A percentile compares a stretch with the other conserved stretches of the same genome.
Conservation (phyloP, 2,329 filamentous ascomycete genomes). For the Chaetothyriales sp. region DNA sequence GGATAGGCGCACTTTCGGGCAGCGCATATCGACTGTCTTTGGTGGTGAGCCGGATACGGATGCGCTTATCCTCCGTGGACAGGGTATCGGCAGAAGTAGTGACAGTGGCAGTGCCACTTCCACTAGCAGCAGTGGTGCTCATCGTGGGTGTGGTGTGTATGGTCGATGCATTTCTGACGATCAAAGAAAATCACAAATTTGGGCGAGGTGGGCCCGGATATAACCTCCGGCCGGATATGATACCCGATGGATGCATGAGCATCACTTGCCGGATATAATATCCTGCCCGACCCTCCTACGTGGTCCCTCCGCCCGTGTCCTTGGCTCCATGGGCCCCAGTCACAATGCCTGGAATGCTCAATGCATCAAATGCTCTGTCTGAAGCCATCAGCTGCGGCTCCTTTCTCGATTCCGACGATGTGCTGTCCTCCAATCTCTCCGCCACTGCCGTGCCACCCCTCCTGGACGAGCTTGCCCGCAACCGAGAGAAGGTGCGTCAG, state of each 20-base stretch:
- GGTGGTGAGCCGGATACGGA: conserved; percentile 40
- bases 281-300: not conserved
- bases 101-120: not conserved
- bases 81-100: not conserved
- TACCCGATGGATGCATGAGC: too few relatives aligned
- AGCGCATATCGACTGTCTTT: conserved; percentile 39
- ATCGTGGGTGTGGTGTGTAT: not conserved
- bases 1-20: conserved; percentile 39
- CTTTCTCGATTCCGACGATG: conserved; percentile 42
- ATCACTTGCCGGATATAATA: not conserved
- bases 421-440: conserved; percentile 39
- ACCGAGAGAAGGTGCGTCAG: conserved; percentile 35
- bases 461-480: conserved; percentile 36
- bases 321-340: not conserved
- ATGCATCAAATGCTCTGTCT: not conserved
- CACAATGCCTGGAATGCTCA: not conserved
- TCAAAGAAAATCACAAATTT: not conserved
- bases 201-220: not conserved
- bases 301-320: not conserved
- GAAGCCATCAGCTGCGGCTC: conserved; percentile 27
- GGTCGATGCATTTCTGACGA: not conserved
- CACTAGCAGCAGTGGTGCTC: not conserved
- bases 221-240: not conserved
- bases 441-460: conserved; percentile 34
- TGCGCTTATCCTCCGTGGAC: conserved; percentile 24